These are phyloP conservation scores for Fragilariopsis cylindrus DNA, from an alignment of 108 stramenopile species.

Conservation along the genomic window DNA sequence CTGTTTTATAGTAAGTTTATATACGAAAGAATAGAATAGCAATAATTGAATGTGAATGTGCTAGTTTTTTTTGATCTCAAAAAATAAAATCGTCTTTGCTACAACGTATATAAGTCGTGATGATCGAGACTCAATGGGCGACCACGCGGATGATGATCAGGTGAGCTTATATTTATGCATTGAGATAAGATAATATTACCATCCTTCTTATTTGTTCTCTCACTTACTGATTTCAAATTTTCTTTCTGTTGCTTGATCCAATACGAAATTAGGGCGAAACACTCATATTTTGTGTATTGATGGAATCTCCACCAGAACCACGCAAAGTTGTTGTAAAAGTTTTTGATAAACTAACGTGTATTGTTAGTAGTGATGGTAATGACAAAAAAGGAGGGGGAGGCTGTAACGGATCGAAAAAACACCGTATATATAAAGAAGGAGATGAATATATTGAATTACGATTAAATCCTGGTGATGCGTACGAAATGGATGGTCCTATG, in stretches of 20 bases:
- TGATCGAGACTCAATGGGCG: slow-evolving; percentile 53
- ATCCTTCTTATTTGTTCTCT: not conserved
- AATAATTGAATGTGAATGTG: too few relatives aligned
- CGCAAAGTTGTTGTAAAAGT: slow-evolving; percentile 1
- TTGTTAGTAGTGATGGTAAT: too few relatives aligned
- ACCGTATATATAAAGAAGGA: slow-evolving; percentile 11
- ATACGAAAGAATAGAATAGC: too few relatives aligned
- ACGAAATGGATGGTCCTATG: slow-evolving; percentile 62
- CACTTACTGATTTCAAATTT: not conserved
- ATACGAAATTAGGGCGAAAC: slow-evolving; percentile 14
- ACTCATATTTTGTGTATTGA: slow-evolving; percentile 16
- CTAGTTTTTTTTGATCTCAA: too few relatives aligned
- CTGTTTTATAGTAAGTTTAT: slow-evolving; percentile 3
- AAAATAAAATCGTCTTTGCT: too few relatives aligned
- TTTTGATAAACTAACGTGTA: slow-evolving; percentile 7
- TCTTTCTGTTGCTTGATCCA: not conserved
- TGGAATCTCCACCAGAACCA: slow-evolving; percentile 16
- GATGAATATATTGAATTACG: slow-evolving; percentile 41
- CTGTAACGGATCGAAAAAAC: not conserved
- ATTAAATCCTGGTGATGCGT: slow-evolving; percentile 53
- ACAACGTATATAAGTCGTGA: slow-evolving; percentile 13
- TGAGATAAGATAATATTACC: not conserved
- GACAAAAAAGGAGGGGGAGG: too few relatives aligned
- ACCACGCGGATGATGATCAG: slow-evolving; percentile 67
- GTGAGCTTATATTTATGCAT: slow-evolving; percentile 1